These are phyloP conservation scores for Amanita thiersii DNA, from an alignment of 768 basidiomycete species.

Conservation along the genomic window DNA sequence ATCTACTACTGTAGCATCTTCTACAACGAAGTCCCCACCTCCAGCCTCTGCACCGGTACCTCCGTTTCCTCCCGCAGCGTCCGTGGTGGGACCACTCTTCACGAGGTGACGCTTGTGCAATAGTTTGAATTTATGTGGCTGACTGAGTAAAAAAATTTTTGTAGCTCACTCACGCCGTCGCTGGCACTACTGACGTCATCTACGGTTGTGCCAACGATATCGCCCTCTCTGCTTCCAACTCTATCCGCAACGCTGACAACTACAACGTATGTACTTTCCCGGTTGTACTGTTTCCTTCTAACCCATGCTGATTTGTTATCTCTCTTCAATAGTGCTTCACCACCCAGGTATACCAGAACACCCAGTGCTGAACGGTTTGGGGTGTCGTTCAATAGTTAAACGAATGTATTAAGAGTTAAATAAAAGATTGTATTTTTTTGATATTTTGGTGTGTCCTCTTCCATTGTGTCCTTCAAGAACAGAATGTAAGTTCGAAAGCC, in stretches of 20 bases:
- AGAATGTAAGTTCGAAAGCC: no score
- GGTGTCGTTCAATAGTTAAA: no score
- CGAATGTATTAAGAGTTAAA: no score
- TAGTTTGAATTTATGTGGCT: neutral
- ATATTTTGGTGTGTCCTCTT: no score
- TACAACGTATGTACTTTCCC: slow-evolving; percentile 28
- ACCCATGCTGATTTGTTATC: neutral
- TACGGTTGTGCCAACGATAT: slow-evolving; percentile 35
- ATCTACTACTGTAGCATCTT: slow-evolving; percentile 41
- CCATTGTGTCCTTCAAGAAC: no score
- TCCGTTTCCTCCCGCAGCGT: slow-evolving; percentile 35
- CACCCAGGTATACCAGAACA: slow-evolving; percentile 35
- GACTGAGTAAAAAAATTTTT: neutral
- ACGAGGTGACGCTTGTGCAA: slow-evolving; percentile 23
- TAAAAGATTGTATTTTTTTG: no score
- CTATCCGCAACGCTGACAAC: slow-evolving; percentile 35
- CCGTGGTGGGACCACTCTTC: slow-evolving; percentile 39
- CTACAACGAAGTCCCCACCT: slow-evolving; percentile 33
- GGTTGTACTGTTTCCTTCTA: neutral
- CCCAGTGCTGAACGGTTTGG: slow-evolving; percentile 20
- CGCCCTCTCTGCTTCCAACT: slow-evolving; percentile 24
- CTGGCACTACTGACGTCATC: slow-evolving; percentile 29
- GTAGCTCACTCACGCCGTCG: slow-evolving; percentile 37
- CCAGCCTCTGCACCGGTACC: slow-evolving; percentile 32
- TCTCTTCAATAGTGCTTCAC: slow-evolving; percentile 29